Base-by-base conservation (phyloP, 2,329 filamentous ascomycete species). In the Paecilomyces variotii region DNA sequence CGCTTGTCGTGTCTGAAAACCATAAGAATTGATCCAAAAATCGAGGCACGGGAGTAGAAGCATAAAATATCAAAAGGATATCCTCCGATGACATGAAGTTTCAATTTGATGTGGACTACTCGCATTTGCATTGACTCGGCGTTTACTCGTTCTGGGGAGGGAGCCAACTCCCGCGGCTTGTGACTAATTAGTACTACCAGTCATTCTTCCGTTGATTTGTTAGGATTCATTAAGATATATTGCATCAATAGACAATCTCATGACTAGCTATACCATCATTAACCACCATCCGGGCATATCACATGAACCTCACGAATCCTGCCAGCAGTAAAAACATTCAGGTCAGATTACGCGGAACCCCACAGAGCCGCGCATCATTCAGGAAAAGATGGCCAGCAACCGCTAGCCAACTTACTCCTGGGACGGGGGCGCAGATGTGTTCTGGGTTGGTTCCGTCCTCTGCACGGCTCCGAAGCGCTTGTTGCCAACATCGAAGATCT, bases 381-480 rank as follows among this genome's bases (percentile, higher is more conserved):
- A 7, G 19, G 30, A 30, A 26, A 51, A 32, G 3, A 28, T 24
- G 26, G 45, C 45, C 1, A 76, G 80, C 75, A 69, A 84, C 80
- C 57, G 82, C 84, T 67, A 7, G n/a, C 39, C 19, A 45, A 45
- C 14, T 45, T 45, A 45, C n/a, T 39, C 12, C 14, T 45, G 14
- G n/a, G 39, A 45, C 39, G 39, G 39, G 5, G 12, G 12, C 39
- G 39, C 30, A 32, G 30, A 45, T 9, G 39, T 45, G 39, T 45
- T 45, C 39, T 45, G 39, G 39, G 14, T 45, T 2, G 39, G n/a
- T 3, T 45, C 39, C 2, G n/a, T 24, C n/a, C 14, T 24, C 39
- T 45, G 39, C n/a, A 45, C 39, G 7, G 39, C 39, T 19, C 39
- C 39, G 39, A 45, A 4, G n/a, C 39, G 39, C 4, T 45, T 45